Base-by-base conservation (phyloP, 202 grass and related monocot genomes). In the Zizania palustris region DNA sequence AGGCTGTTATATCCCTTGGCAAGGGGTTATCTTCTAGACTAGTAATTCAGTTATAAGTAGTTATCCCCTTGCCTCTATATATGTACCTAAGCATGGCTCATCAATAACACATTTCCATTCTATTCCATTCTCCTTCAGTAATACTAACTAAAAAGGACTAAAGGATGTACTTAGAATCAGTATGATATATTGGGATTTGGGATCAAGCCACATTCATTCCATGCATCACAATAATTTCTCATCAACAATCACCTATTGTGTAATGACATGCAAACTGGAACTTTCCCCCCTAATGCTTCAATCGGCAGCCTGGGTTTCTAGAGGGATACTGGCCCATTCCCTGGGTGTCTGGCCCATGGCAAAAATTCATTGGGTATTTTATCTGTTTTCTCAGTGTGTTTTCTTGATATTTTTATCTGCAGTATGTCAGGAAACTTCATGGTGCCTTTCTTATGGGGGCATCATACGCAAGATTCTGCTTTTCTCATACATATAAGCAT, bases 351-450 rank as follows among this genome's bases (percentile, higher is more conserved):
- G 28, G 28, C 28, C 28, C 28, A 28, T 28, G 28, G 28, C 28
- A 28, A 28, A 28, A 28, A 28, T 28, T 2, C 28, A 28, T 28
- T 28, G 28, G 28, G 28, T 28, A 28, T 0, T 28, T 28, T 28
- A 28, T 63, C 9, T 62, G 67, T 56, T 73, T 53, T 61, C 18
- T 61, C 38, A 61, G 5, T 44, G 11, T 18, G 42, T 12, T 56
- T 56, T 88, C 18, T 54, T 74, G 68, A 79, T 42, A 20, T 70
- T 63, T 83, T 35, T 36, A 42, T 80, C 28, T 84, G 80, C 86
- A 88, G 86, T 80, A 84, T 71, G 2, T 70, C 4, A 61, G 20
- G 33, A 74, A 49, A 63, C n/a, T 88, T 62, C 72, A 79, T 80
- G 70, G 35, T 36, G 59, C 64, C 74, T 88, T 75, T 70, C 63